phyloP scores from a whole-genome alignment of 306 rosid genomes.

The Cyclanthera cordifolia region DNA sequence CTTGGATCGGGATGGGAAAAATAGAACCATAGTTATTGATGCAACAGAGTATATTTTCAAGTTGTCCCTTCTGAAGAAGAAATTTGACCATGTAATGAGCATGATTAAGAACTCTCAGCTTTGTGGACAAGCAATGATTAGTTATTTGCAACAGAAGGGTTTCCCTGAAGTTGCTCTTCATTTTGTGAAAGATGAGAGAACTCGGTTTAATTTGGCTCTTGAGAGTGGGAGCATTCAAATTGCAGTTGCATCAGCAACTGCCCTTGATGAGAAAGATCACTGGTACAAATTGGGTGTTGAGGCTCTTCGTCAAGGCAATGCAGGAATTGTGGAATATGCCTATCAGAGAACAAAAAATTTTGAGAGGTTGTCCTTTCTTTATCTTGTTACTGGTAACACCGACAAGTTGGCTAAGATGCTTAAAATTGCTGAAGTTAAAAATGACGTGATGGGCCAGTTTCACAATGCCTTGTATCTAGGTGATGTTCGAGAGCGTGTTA shows the following conservation, averaged over 20 bases:
- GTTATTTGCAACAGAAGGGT: conserved; percentile 91
- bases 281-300: conserved; percentile 88
- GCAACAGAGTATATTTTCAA: conserved; percentile 80
- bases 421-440: conserved; percentile 89
- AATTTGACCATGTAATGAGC: conserved; percentile 76
- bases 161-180: conserved; percentile 94
- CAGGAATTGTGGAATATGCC: conserved; percentile 87
- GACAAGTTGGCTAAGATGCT: conserved; percentile 88
- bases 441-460: conserved; percentile 96
- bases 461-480: conserved; percentile 87
- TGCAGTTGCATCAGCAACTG: conserved; percentile 86
- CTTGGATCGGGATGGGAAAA: conserved; percentile 92
- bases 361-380: conserved; percentile 85
- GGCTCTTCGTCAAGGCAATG: conserved; percentile 92
- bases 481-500: conserved; percentile 61
- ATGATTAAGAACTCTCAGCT: conserved; percentile 86
- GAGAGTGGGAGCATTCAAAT: conserved; percentile 93
- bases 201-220: conserved; percentile 74
- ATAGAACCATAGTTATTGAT: conserved; percentile 52
- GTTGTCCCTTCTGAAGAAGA: conserved; percentile 64
- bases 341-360: conserved; percentile 89
- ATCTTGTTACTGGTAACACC: conserved; percentile 70
- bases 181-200: conserved; percentile 88
- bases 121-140: conserved; percentile 91
- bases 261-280: conserved; percentile 87